These are phyloP conservation scores for Cyanodermella asteris DNA, from an alignment of 2,329 filamentous ascomycete species.

Conservation along the genomic window DNA sequence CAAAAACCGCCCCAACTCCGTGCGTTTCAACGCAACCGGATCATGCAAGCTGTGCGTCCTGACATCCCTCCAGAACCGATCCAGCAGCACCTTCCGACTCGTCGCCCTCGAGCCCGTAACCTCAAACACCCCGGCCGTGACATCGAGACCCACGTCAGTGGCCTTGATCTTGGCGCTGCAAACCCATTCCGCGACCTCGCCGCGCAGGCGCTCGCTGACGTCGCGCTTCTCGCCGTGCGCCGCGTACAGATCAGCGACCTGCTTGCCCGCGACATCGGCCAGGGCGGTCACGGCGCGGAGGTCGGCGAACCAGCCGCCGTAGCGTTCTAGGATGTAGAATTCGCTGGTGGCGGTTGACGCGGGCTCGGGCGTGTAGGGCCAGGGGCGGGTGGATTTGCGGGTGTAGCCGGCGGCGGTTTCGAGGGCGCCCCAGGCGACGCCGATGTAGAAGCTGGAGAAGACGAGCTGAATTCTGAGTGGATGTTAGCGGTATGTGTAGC, in stretches of 20 bases:
- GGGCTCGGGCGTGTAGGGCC: constrained; percentile 42
- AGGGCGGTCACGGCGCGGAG: constrained; percentile 37
- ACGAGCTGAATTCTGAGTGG: constrained; percentile 5
- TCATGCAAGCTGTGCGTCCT: constrained; percentile 44
- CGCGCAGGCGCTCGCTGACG: constrained; percentile 30
- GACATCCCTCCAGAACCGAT: constrained; percentile 46
- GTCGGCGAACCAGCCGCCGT: constrained; percentile 42
- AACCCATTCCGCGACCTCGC: constrained; percentile 40
- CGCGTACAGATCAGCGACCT: constrained; percentile 26
- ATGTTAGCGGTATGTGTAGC: background rate
- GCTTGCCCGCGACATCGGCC: constrained; percentile 31
- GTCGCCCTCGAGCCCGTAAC: constrained; percentile 39
- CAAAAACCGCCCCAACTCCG: constrained; percentile 36
- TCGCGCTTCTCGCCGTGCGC: constrained; percentile 20
- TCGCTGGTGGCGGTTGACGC: constrained; percentile 38
- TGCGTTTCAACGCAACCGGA: constrained; percentile 44
- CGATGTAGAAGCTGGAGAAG: constrained; percentile 7
- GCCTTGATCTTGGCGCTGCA: constrained; percentile 40
- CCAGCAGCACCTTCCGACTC: constrained; percentile 34
- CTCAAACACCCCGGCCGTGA: constrained; percentile 42
- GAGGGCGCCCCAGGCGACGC: constrained; percentile 30
- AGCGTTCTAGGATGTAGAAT: constrained; percentile 42
- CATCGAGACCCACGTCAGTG: constrained; percentile 35
- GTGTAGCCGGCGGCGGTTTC: constrained; percentile 36
- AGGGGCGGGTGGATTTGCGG: constrained; percentile 32